A percentile compares a stretch with the other conserved stretches of the same genome.
phyloP scores from a whole-genome alignment of 768 basidiomycete genomes.

The Auriculariales sp. region DNA sequence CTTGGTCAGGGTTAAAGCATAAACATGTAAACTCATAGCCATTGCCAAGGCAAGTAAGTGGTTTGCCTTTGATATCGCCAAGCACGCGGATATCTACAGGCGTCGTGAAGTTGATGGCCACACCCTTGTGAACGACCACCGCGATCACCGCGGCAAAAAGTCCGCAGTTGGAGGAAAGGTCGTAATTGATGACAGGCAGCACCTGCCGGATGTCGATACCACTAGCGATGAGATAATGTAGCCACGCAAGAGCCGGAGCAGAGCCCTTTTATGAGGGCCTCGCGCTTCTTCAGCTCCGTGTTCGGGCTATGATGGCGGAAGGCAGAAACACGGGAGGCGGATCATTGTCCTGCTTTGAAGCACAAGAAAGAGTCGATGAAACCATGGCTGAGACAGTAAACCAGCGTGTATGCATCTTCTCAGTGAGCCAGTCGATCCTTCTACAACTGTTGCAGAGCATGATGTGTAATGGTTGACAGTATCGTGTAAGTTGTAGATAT shows the following conservation, averaged over 20 bases:
- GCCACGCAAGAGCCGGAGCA: slow-evolving; percentile 92
- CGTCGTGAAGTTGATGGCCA: slow-evolving; percentile 94
- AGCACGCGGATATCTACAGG: slow-evolving; percentile 87
- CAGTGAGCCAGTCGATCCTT: slow-evolving; percentile 98
- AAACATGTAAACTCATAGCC: neutral
- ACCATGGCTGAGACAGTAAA: slow-evolving; percentile 98
- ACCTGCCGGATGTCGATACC: slow-evolving; percentile 98
- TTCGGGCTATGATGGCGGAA: slow-evolving; percentile 55
- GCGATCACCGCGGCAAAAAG: slow-evolving; percentile 96
- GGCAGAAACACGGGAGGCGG: neutral
- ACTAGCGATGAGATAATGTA: slow-evolving; percentile 92
- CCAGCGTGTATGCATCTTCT: slow-evolving; percentile 91
- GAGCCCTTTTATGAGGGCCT: slow-evolving; percentile 98
- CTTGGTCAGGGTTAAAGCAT: neutral
- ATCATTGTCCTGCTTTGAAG: neutral
- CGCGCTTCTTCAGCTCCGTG: slow-evolving; percentile 96
- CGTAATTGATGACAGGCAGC: slow-evolving; percentile 90
- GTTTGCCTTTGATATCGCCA: slow-evolving; percentile 87
- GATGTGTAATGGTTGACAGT: slow-evolving; percentile 98
- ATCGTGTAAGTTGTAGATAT: slow-evolving; percentile 95
- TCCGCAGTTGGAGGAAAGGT: slow-evolving; percentile 85
- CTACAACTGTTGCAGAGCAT: slow-evolving; percentile 99
- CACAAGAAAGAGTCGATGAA: slow-evolving; percentile 14
- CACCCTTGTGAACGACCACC: slow-evolving; percentile 94
- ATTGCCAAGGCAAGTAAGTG: neutral